Conservation (phyloP, 768 basidiomycete species). For the Pleurotus tuber-regium region DNA sequence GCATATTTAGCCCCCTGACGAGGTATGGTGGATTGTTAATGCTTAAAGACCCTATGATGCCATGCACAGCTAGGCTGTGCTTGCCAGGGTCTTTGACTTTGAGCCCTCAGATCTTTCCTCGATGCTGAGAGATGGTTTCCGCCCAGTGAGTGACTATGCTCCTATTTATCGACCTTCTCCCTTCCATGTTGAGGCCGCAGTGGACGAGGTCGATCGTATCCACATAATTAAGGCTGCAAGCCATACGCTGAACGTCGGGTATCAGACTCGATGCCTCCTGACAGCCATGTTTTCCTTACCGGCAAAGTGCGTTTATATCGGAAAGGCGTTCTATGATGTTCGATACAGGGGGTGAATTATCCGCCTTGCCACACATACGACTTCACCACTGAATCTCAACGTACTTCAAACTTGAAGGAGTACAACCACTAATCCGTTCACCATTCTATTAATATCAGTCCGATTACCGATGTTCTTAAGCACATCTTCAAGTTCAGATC, state of each 20-base stretch:
- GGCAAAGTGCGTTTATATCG: neutral
- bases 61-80: neutral
- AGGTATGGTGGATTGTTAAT: too few species aligned
- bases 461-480: neutral
- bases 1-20: too few species aligned
- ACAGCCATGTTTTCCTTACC: slow-evolving; percentile 2
- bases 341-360: too few species aligned
- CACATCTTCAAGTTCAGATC: neutral
- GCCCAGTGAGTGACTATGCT: too few species aligned
- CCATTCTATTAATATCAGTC: neutral
- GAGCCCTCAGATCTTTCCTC: neutral
- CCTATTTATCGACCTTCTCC: slow-evolving; percentile 1
- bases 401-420: too few species aligned
- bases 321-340: slow-evolving; percentile 1
- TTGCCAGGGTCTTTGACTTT: neutral
- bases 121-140: too few species aligned
- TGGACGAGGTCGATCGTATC: slow-evolving; percentile 3
- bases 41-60: neutral
- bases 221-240: neutral
- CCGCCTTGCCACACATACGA: too few species aligned
- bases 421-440: neutral
- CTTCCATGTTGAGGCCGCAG: slow-evolving; percentile 1
- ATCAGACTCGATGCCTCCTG: slow-evolving; percentile 8
- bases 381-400: too few species aligned
- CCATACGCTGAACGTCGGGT: neutral